phyloP scores from a whole-genome alignment of 2,329 filamentous ascomycete species.

The Beauveria caledonica region DNA sequence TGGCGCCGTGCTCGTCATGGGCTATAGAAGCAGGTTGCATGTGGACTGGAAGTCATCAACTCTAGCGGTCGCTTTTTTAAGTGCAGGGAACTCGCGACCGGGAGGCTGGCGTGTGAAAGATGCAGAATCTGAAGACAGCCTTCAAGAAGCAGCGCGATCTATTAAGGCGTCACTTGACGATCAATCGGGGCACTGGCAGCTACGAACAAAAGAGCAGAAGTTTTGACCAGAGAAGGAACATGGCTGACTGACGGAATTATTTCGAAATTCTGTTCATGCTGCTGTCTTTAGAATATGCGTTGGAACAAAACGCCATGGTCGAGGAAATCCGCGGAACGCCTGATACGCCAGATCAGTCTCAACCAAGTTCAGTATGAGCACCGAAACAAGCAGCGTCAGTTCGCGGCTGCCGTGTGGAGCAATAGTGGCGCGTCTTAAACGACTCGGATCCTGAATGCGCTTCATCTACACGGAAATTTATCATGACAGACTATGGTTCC shows the following conservation, averaged over 20 bases:
- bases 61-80: slow-evolving; percentile 2
- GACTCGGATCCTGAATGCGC: slow-evolving; percentile 35
- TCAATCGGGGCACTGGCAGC: background rate
- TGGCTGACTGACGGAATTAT: background rate
- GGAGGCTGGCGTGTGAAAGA: background rate
- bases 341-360: slow-evolving; percentile 40
- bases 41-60: slow-evolving; percentile 5
- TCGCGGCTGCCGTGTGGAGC: slow-evolving; percentile 24
- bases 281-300: slow-evolving; percentile 23
- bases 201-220: background rate
- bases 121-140: background rate
- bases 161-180: background rate
- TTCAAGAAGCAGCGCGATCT: background rate
- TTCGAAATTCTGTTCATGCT: background rate
- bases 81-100: background rate
- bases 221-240: background rate
- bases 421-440: slow-evolving; percentile 36
- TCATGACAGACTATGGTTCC: slow-evolving; percentile 30
- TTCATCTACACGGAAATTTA: slow-evolving; percentile 35
- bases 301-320: slow-evolving; percentile 20
- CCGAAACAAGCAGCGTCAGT: slow-evolving; percentile 29
- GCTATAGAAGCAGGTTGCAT: background rate
- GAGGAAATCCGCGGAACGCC: slow-evolving; percentile 16
- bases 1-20: background rate
- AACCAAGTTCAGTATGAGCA: slow-evolving; percentile 36